A percentile compares a stretch with the other conserved stretches of the same genome.
phyloP scores from a whole-genome alignment of 768 basidiomycete genomes.

The Sarcodon sp. region DNA sequence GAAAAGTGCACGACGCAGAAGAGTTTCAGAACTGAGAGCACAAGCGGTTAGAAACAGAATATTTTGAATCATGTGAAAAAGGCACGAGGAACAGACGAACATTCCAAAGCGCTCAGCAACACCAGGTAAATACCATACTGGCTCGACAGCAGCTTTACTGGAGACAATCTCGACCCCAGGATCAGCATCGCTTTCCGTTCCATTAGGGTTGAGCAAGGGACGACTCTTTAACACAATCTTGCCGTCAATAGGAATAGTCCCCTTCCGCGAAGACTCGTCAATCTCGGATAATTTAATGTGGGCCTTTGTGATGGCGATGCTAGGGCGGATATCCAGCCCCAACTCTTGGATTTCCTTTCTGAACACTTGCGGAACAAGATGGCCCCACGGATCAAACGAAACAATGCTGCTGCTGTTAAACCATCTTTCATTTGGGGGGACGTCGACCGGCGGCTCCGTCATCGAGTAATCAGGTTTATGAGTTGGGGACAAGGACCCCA shows the following conservation, averaged over 20 bases:
- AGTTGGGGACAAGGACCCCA: conserved; percentile 66
- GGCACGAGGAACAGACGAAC: conserved; percentile 27
- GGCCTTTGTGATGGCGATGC: conserved; percentile 85
- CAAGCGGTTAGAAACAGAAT: neutral
- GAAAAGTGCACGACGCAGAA: conserved; percentile 84
- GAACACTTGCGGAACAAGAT: conserved; percentile 69
- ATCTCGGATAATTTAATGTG: conserved; percentile 94
- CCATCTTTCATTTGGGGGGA: conserved; percentile 75
- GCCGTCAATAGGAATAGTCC: conserved; percentile 68
- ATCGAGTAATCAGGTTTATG: conserved; percentile 75
- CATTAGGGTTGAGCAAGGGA: conserved; percentile 53
- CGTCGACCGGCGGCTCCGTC: conserved; percentile 75
- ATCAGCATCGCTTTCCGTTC: conserved; percentile 36
- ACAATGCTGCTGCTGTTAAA: conserved; percentile 70
- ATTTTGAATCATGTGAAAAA: neutral
- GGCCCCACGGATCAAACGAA: conserved; percentile 89
- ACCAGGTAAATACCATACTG: conserved; percentile 92
- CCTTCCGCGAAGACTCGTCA: conserved; percentile 66
- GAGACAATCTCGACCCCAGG: conserved; percentile 80
- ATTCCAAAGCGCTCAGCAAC: conserved; percentile 91
- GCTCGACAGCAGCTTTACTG: conserved; percentile 93
- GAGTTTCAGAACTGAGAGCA: conserved; percentile 52
- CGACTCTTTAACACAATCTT: conserved; percentile 64
- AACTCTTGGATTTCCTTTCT: conserved; percentile 41
- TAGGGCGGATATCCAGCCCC: conserved; percentile 80